phyloP scores from a whole-genome alignment of 2,329 filamentous ascomycete species.

The Neodidymelliopsis sp. region DNA sequence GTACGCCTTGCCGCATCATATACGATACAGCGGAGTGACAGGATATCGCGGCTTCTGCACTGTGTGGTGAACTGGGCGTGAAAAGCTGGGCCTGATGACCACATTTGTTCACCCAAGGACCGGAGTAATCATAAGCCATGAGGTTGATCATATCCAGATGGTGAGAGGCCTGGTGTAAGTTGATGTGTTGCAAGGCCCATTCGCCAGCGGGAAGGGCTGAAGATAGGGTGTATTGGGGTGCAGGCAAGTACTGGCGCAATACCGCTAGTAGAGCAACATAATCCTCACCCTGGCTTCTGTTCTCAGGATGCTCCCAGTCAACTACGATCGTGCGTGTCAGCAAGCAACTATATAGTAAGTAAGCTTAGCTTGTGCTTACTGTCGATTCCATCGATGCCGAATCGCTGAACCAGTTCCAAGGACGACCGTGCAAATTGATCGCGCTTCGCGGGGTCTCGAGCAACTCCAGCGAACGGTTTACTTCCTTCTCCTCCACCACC shows the following conservation, averaged over 20 bases:
- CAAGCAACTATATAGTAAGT: neutral
- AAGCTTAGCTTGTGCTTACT: constrained; percentile 59
- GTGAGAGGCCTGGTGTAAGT: constrained; percentile 67
- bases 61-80: constrained; percentile 60
- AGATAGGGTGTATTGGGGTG: constrained; percentile 73
- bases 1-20: constrained; percentile 70
- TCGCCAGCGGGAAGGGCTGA: constrained; percentile 74
- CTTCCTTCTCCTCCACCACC: constrained; percentile 75
- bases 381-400: constrained; percentile 77
- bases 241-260: constrained; percentile 71
- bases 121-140: constrained; percentile 82
- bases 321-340: constrained; percentile 62
- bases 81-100: constrained; percentile 82
- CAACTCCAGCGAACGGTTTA: constrained; percentile 72
- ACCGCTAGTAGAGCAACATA: constrained; percentile 73
- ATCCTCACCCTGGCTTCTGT: constrained; percentile 70
- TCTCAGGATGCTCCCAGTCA: constrained; percentile 79
- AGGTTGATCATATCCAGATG: constrained; percentile 80
- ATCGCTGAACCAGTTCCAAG: constrained; percentile 71
- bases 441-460: constrained; percentile 65
- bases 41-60: constrained; percentile 64
- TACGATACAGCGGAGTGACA: constrained; percentile 72
- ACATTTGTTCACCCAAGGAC: constrained; percentile 70
- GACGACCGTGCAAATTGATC: constrained; percentile 76
- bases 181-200: constrained; percentile 72